Percentiles rank a stretch among this genome's conserved stretches.
phyloP scores from a whole-genome alignment of 768 basidiomycete genomes.

The Cystoderma amianthinum region DNA sequence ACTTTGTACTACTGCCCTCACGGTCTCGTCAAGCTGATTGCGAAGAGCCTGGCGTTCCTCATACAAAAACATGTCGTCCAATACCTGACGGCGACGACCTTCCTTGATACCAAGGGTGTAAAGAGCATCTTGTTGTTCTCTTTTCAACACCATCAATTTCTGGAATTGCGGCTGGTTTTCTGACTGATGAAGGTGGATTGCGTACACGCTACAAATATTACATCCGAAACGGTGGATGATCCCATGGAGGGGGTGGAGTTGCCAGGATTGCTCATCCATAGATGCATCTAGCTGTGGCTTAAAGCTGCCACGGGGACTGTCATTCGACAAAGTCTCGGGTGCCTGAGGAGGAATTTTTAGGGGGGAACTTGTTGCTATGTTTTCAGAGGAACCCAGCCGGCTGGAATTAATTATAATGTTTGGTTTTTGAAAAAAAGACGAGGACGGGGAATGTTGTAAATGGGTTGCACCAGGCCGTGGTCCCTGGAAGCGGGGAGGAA shows the following conservation, averaged over 20 bases:
- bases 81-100: conserved; percentile 31
- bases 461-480: too few relatives aligned
- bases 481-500: too few relatives aligned
- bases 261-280: conserved; percentile 20
- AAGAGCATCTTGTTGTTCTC: conserved; percentile 27
- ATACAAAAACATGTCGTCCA: conserved; percentile 25
- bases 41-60: conserved; percentile 25
- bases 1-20: conserved; percentile 14
- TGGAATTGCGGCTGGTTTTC: conserved; percentile 29
- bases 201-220: conserved; percentile 27
- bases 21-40: conserved; percentile 27
- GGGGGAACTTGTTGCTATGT: too few relatives aligned
- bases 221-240: conserved; percentile 32
- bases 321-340: too few relatives aligned
- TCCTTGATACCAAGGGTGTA: conserved; percentile 31
- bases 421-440: too few relatives aligned
- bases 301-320: too few relatives aligned
- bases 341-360: too few relatives aligned
- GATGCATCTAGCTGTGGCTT: too few relatives aligned
- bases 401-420: too few relatives aligned
- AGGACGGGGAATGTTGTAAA: too few relatives aligned
- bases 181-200: conserved; percentile 31
- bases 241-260: conserved; percentile 29
- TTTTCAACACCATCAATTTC: conserved; percentile 29
- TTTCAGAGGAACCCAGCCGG: too few relatives aligned